These are phyloP conservation scores for Bacidia gigantensis DNA, from an alignment of 495 filamentous ascomycete genomes.

Conservation along the genomic window DNA sequence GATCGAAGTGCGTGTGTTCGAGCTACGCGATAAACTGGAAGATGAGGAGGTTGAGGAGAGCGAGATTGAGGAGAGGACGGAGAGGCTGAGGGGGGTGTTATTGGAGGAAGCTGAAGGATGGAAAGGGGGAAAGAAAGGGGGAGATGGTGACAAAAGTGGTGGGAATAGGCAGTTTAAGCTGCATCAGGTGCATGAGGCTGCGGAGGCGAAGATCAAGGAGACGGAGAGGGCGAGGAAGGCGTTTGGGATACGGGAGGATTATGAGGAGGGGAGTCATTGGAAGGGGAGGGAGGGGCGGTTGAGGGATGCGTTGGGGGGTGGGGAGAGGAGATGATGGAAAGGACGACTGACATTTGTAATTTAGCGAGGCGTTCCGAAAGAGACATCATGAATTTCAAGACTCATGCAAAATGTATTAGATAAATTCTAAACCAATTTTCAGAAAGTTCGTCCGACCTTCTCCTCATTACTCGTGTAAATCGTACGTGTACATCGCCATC, in stretches of 20 bases:
- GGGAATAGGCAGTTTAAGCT: slow-evolving; percentile 49
- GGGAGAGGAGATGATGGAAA: slow-evolving; percentile 19
- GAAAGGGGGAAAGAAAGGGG: slow-evolving; percentile 30
- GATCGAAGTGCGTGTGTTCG: slow-evolving; percentile 84
- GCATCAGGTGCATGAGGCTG: slow-evolving; percentile 93
- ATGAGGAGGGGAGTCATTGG: slow-evolving; percentile 75
- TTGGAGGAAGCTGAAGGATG: slow-evolving; percentile 12
- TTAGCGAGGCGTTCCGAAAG: slow-evolving; percentile 1
- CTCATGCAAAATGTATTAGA: too few species aligned
- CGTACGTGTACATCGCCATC: too few species aligned
- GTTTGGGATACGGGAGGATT: slow-evolving; percentile 75
- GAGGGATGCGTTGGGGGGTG: slow-evolving; percentile 38
- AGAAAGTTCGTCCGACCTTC: too few species aligned
- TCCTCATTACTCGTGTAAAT: too few species aligned
- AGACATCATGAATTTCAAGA: too few species aligned
- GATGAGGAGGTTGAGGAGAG: slow-evolving; percentile 69
- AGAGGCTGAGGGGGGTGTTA: slow-evolving; percentile 46
- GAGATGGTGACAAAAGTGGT: not conserved
- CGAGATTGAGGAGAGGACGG: slow-evolving; percentile 59
- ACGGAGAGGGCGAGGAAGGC: slow-evolving; percentile 79
- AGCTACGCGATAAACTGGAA: slow-evolving; percentile 77
- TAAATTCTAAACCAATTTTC: too few species aligned
- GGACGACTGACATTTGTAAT: not conserved
- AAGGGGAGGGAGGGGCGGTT: slow-evolving; percentile 56
- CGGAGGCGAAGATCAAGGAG: slow-evolving; percentile 92